These are phyloP conservation scores for Capniomyces stellatus DNA, from an alignment of 371 early-diverging fungal species.

Conservation along the genomic window DNA sequence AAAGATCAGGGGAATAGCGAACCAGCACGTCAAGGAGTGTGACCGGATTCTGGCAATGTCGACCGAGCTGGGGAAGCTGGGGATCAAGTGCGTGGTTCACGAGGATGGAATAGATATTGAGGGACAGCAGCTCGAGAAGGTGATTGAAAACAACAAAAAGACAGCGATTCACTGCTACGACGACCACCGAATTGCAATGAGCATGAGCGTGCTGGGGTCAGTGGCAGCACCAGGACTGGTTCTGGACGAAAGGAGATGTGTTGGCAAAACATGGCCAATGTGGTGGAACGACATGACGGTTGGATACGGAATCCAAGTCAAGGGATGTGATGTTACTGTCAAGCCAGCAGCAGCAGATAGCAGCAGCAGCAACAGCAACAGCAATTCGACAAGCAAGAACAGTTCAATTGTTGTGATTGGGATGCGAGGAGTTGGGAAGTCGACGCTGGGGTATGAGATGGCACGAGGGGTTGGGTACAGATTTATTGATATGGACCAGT, in stretches of 20 bases:
- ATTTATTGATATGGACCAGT: constrained; percentile 79
- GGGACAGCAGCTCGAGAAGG: constrained; percentile 28
- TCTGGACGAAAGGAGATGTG: constrained; percentile 83
- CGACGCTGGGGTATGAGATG: constrained; percentile 60
- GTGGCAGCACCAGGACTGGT: constrained; percentile 54
- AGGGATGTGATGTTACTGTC: constrained; percentile 47
- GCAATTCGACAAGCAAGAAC: neutral
- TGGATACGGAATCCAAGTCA: constrained; percentile 46
- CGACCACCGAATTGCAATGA: constrained; percentile 96
- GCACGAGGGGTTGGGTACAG: constrained; percentile 42
- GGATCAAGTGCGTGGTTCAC: constrained; percentile 62
- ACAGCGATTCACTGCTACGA: constrained; percentile 79
- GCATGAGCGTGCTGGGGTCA: constrained; percentile 68
- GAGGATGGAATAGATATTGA: constrained; percentile 82
- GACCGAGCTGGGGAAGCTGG: constrained; percentile 75
- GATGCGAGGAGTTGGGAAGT: constrained; percentile 95
- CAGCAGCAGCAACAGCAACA: neutral
- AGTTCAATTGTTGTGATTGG: constrained; percentile 62
- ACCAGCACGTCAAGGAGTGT: constrained; percentile 96
- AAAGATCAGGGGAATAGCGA: constrained; percentile 84
- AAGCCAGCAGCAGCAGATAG: neutral
- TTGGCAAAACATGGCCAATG: constrained; percentile 94
- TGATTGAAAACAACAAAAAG: constrained; percentile 4
- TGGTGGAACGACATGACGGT: constrained; percentile 91
- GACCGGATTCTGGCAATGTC: constrained; percentile 94